Evolutionary conservation across 163 green algal species (phyloP), one percentile per base, ranked within the genome.

Genomic region (Trebouxia gelatinosa): DNA sequence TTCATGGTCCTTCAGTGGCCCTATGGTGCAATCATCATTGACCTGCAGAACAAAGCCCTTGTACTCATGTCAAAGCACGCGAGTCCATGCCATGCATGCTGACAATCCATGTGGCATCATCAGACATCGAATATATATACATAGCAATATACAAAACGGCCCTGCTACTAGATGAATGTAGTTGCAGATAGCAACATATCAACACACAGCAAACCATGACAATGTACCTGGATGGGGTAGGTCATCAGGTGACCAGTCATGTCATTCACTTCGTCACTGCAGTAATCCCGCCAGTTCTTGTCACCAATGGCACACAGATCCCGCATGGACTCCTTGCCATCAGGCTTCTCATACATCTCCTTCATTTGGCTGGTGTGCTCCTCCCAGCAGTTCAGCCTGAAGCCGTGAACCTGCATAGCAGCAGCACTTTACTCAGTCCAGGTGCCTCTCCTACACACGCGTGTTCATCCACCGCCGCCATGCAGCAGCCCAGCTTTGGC

Each of bases 211-310:
- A 50, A 59, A 16, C 21, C 16, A 37, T 71, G 29, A n/a, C n/a
- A n/a, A n/a, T n/a, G n/a, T n/a, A 81, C 70, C 43, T 80, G 75
- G 46, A 81, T 72, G 31, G 80, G 80, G 58, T 85, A 85, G 26
- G 39, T 54, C 75, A 85, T 78, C 11, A 85, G 80, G 59, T 85
- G 80, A 31, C 80, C 39, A 0, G 9, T 50, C 68, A 85, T 70
- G 46, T 81, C 80, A 29, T 43, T 6, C 1, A 85, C 39, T 16
- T 80, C 58, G 0, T 51, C 23, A 35, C n/a, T 48, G 17, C 40
- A 34, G 29, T 78, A 85, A n/a, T 54, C 75, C 11, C 77, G 19
- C 80, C 80, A 85, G 58, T 79, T 81, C 26, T 40, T 57, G 32
- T 71, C 34, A 28, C 29, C 75, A 35, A 80, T 74, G 31, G 51